Evolutionary conservation across 768 basidiomycete genomes (phyloP), one percentile per base, ranked within the genome.

Genomic region (Russula virescens): DNA sequence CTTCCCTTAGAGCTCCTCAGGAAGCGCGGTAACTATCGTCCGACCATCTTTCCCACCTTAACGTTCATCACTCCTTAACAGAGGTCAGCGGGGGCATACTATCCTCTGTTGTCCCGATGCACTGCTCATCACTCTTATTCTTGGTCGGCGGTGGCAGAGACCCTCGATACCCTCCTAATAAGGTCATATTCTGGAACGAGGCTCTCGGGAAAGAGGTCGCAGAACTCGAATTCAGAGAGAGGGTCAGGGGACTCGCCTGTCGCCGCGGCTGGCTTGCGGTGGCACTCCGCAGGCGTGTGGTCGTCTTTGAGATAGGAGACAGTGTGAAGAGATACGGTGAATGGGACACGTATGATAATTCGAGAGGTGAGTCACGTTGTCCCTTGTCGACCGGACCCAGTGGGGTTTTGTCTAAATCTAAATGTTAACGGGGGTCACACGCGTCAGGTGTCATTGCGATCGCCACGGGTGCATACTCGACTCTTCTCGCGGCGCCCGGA

Each of bases 121-220:
- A 94, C 70, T 81, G 85, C 13, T 86, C 91, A 13, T 92, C 91
- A 62, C 76, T 95, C 23, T 78, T 94, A 53, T 93, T 94, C 73
- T 84, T 95, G 51, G 79, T 94, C 58, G 93, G 93, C 53, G 93
- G 93, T 49, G 91, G 93, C 43, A 82, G 86, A 58, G 93, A 89
- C 72, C 93, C 93, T 34, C 81, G 88, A 11, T 95, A 94, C 74
- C 89, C 94, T 31, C 89, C 88, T 31, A 95, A 95, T 75, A 95
- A 96, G 76, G 89, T 94, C 58, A 80, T 95, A 66, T 73, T 96
- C 57, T 95, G 91, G 91, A 89, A 95, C 73, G 92, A 92, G 74
- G 81, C 80, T 3, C 75, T 82, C 4, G 83, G 83, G n/a, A 76
- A 77, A 63, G 89, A 94, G 71, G 88, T 92, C 53, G 91, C 89